Evolutionary conservation across 306 rosid genomes (phyloP), one percentile per base, ranked within the genome.

Genomic region (Acacia acuminata): DNA sequence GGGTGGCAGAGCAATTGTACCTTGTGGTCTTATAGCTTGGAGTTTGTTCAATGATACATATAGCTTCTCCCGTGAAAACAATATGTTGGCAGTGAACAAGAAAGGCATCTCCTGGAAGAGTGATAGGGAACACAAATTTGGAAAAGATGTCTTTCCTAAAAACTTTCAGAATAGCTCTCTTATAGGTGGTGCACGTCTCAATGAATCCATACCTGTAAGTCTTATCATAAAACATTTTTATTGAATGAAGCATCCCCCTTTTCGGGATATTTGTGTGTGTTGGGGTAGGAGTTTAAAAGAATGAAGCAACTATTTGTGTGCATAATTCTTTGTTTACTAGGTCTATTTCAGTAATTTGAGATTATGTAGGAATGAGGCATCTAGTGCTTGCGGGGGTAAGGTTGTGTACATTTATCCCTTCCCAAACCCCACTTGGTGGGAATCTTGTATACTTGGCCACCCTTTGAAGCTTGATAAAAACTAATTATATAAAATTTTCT

Each of bases 21-120:
- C 99, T 45, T 96, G 99, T 84, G 99, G 99, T 86, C 98, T 96
- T 60, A 93, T 96, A 34, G 99, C 99, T 44, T 96, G 99, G 99
- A 96, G 99, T 76, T 82, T 96, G 92, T 96, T 96, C 85, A 96
- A 96, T 15, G 99, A 96, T 81, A 96, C 99, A 2, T 96, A 96
- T 81, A 48, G 0, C 75, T 93, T 96, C 87, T 58, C 97, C 1
- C 90, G 82, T 69, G 81, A 82, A 61, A 77, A 63, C 66, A 73
- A 55, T 65, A 38, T 19, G 43, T 85, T 91, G 74, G 4, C 25
- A 0, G 89, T 96, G 83, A 93, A 93, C 92, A 96, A 93, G 93
- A 87, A 56, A 13, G 94, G 2, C 48, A 96, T 96, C 30, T 82
- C 99, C 4, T 96, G 99, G 99, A 90, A 90, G 88, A 96, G 99